Base-by-base conservation (phyloP, 495 filamentous ascomycete genomes). In the Durotheca rogersii region DNA sequence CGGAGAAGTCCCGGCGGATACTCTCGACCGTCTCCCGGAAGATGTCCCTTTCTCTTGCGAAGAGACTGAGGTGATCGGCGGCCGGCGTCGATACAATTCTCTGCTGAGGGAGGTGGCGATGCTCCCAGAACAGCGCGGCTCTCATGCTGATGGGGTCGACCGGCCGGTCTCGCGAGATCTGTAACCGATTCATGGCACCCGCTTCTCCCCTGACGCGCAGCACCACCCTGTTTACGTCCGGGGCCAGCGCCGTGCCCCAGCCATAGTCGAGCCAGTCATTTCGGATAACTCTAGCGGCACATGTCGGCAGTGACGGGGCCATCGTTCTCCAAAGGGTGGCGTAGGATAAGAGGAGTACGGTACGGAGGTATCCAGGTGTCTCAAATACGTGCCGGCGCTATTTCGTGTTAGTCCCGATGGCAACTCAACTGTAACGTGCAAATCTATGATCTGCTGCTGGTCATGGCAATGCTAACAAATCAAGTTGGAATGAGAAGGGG, bases 81-180 rank as follows among this genome's bases (percentile, higher is more conserved):
- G 49, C 10, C 0, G 62, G 62, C 1, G 53, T 62, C 2, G 47
- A 58, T 16, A 66, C 31, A 2, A 58, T 41, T 2, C 7, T 3
- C 7, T 32, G 21, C 1, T 56, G 33, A n/a, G 4, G 2, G 3
- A 62, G 17, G 9, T 58, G 51, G 11, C 56, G 46, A 15, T 55
- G 58, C 45, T 62, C 59, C 62, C 62, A 63, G 29, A 63, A 60
- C 2, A 66, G 11, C 1, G 49, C 56, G 0, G 57, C 34, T 3
- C 50, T 29, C 0, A 66, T 33, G 3, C 45, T 53, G 2, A 32
- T 37, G 0, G 27, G 1, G 0, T 53, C 32, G 2, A 66, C 30
- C 3, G 53, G 53, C 1, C 32, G 20, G 0, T 47, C 23, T 14
- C 50, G 46, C 0, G 18, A 32, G 0, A 49, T 37, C 17, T 66